Evolutionary conservation across 202 grass and related monocot genomes (phyloP).

Genomic region (Brachypodium distachyon): DNA sequence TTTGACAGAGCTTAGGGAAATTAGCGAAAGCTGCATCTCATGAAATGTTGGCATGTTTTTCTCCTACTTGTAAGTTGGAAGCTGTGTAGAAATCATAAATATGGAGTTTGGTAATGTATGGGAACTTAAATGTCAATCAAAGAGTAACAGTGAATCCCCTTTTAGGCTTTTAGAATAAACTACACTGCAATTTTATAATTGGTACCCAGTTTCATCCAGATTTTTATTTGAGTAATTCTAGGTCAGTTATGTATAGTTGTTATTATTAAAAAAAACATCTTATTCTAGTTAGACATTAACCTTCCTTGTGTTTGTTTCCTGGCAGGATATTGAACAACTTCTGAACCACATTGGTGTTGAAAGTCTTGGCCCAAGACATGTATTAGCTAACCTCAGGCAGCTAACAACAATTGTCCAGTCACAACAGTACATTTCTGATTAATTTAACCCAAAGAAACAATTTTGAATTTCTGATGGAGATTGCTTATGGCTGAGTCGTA

Average conservation of each 20-base stretch:
- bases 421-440: slow-evolving; percentile 47
- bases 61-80: background rate
- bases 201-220: background rate
- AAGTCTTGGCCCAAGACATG: slow-evolving; percentile 68
- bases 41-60: background rate
- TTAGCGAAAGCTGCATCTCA: background rate
- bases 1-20: background rate
- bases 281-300: background rate
- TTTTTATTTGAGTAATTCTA: background rate
- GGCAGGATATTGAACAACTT: slow-evolving; percentile 69
- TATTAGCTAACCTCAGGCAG: slow-evolving; percentile 93
- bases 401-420: slow-evolving; percentile 67
- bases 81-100: background rate
- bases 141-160: background rate
- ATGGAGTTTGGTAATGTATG: background rate
- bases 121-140: background rate
- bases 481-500: slow-evolving; percentile 7
- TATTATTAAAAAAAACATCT: background rate
- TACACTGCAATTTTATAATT: background rate
- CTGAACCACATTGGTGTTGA: slow-evolving; percentile 78
- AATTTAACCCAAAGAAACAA: background rate
- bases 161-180: background rate
- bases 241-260: background rate
- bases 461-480: slow-evolving; percentile 2
- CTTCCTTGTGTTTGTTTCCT: background rate